phyloP scores from a whole-genome alignment of 768 basidiomycete species.

The Lactarius sp. region DNA sequence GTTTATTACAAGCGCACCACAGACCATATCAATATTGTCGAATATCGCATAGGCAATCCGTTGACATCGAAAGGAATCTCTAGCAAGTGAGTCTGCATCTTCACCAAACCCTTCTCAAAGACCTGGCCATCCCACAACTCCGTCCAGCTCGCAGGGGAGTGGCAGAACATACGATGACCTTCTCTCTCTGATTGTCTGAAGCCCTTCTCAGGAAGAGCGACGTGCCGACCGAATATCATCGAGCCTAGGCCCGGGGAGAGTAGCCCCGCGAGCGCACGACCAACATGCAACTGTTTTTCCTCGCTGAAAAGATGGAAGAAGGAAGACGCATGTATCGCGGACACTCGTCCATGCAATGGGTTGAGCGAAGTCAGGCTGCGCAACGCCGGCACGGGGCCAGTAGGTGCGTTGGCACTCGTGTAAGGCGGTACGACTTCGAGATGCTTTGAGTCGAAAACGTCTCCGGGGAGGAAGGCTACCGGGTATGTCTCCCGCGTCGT shows the following conservation, averaged over 20 bases:
- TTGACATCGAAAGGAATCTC: background rate
- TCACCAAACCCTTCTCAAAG: slow-evolving; percentile 25
- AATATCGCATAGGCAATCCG: background rate
- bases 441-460: slow-evolving; percentile 45
- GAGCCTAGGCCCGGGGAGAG: slow-evolving; percentile 34
- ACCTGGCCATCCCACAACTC: slow-evolving; percentile 25
- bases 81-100: slow-evolving; percentile 13
- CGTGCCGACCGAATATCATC: slow-evolving; percentile 32
- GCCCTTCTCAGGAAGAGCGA: slow-evolving; percentile 1
- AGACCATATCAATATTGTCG: background rate
- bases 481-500: slow-evolving; percentile 49
- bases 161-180: slow-evolving; percentile 12
- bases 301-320: slow-evolving; percentile 47
- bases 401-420: slow-evolving; percentile 27
- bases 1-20: background rate
- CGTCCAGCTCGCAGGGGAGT: slow-evolving; percentile 23
- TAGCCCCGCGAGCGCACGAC: slow-evolving; percentile 38
- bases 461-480: slow-evolving; percentile 50
- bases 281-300: slow-evolving; percentile 38
- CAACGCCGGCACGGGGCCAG: slow-evolving; percentile 28
- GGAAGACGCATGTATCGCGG: slow-evolving; percentile 45
- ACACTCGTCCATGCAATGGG: slow-evolving; percentile 42
- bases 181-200: background rate
- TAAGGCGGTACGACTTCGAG: slow-evolving; percentile 34
- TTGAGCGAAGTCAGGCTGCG: slow-evolving; percentile 38